Conservation (phyloP, 371 early-diverging fungal genomes). For the Capniomyces stellatus region DNA sequence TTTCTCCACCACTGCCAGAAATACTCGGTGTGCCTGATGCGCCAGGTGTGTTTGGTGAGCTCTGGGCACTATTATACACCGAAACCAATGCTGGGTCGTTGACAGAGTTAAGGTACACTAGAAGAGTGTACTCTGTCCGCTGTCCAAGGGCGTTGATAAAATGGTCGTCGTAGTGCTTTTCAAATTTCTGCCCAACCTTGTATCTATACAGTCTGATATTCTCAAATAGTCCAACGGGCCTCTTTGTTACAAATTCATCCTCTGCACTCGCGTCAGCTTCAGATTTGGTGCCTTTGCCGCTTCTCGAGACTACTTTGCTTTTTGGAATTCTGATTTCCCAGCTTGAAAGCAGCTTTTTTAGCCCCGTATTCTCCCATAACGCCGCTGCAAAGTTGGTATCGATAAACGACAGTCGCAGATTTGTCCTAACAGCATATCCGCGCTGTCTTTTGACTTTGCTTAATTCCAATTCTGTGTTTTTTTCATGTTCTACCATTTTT, state of each 20-base stretch:
- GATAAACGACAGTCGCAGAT: conserved; percentile 38
- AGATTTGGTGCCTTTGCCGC: no score
- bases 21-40: conserved; percentile 8
- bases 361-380: conserved; percentile 37
- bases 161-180: conserved; percentile 56
- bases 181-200: conserved; percentile 43
- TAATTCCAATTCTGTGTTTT: no score
- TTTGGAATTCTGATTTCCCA: conserved; percentile 9
- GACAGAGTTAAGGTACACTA: conserved; percentile 42
- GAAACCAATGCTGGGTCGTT: conserved; percentile 7
- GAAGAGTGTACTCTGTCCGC: conserved; percentile 42
- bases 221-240: conserved; percentile 34
- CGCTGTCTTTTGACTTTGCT: no score
- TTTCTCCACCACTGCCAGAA: conserved; percentile 45
- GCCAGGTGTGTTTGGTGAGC: not conserved
- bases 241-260: conserved; percentile 5
- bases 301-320: no score
- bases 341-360: conserved; percentile 19
- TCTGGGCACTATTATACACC: not conserved
- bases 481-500: no score
- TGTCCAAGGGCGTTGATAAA: conserved; percentile 30
- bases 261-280: no score
- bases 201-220: conserved; percentile 61
- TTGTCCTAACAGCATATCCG: conserved; percentile 52
- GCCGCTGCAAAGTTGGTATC: conserved; percentile 30